Percentiles rank a stretch among this genome's conserved stretches.
Conservation (phyloP, 1,139 yeast genomes). For the Taiozyma sp. region DNA sequence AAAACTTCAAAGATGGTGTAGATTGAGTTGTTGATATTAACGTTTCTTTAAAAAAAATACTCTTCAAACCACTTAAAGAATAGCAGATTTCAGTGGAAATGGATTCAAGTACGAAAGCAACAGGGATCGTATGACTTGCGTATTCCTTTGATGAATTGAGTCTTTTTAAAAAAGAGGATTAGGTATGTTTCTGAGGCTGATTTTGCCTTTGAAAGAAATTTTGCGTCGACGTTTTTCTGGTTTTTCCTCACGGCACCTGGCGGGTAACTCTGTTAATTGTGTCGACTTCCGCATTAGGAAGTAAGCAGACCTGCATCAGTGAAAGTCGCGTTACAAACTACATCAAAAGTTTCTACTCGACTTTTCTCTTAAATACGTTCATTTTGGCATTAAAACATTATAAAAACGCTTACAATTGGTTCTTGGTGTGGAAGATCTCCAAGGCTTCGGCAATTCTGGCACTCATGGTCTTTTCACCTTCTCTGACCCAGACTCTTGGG, state of each 20-base stretch:
- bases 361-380: background rate
- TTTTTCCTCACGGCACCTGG: background rate
- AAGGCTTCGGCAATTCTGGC: constrained; percentile 82
- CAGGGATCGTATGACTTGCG: background rate
- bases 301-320: background rate
- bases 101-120: background rate
- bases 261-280: background rate
- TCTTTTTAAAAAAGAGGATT: background rate
- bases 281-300: background rate
- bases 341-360: background rate
- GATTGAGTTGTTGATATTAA: background rate
- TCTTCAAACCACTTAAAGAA: background rate
- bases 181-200: background rate
- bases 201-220: background rate
- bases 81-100: background rate
- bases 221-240: background rate
- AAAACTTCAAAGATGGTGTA: background rate
- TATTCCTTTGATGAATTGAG: background rate
- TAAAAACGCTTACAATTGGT: constrained; percentile 41
- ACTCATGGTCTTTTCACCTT: constrained; percentile 99
- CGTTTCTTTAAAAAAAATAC: background rate
- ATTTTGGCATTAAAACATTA: background rate
- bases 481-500: constrained; percentile 99
- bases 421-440: constrained; percentile 77
- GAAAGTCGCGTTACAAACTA: background rate